Conservation (phyloP, 1,139 yeast species). For the Zygosaccharomyces pseudobailii region DNA sequence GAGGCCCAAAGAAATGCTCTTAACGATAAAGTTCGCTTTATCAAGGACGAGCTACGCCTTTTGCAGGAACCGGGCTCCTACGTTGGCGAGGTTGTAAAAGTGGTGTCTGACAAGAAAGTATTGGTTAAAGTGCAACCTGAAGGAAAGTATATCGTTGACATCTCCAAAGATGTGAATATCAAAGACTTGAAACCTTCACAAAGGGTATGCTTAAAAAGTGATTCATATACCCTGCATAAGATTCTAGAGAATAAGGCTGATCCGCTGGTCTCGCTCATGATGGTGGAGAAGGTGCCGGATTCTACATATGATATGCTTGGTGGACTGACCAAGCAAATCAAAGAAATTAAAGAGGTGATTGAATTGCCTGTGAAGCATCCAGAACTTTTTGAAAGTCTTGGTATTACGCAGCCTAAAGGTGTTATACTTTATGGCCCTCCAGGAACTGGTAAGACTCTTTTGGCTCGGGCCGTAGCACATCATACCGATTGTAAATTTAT, state of each 20-base stretch:
- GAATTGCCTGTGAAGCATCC: slow-evolving; percentile 98
- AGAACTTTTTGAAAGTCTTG: slow-evolving; percentile 89
- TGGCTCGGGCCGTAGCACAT: slow-evolving; percentile 97
- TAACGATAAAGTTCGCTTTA: slow-evolving; percentile 76
- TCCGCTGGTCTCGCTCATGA: slow-evolving; percentile 96
- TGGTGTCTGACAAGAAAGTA: slow-evolving; percentile 92
- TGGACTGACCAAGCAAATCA: slow-evolving; percentile 93
- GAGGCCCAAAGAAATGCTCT: slow-evolving; percentile 78
- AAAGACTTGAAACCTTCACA: slow-evolving; percentile 87
- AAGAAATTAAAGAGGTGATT: slow-evolving; percentile 95
- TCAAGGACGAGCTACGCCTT: slow-evolving; percentile 88
- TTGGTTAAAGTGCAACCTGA: slow-evolving; percentile 94
- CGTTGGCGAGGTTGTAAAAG: slow-evolving; percentile 96
- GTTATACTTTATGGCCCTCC: slow-evolving; percentile 97
- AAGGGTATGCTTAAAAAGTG: slow-evolving; percentile 93
- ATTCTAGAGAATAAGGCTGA: slow-evolving; percentile 94
- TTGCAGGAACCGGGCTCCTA: slow-evolving; percentile 96
- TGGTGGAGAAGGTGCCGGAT: slow-evolving; percentile 99
- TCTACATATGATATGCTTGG: slow-evolving; percentile 99
- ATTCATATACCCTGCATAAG: slow-evolving; percentile 89
- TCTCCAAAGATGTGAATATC: slow-evolving; percentile 84
- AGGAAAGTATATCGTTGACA: slow-evolving; percentile 91
- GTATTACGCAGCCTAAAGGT: slow-evolving; percentile 98
- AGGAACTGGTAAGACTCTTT: slow-evolving; percentile 95
- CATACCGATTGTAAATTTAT: slow-evolving; percentile 98